Conservation (phyloP, 495 filamentous ascomycete species). For the Hypoxylon subgilvum region DNA sequence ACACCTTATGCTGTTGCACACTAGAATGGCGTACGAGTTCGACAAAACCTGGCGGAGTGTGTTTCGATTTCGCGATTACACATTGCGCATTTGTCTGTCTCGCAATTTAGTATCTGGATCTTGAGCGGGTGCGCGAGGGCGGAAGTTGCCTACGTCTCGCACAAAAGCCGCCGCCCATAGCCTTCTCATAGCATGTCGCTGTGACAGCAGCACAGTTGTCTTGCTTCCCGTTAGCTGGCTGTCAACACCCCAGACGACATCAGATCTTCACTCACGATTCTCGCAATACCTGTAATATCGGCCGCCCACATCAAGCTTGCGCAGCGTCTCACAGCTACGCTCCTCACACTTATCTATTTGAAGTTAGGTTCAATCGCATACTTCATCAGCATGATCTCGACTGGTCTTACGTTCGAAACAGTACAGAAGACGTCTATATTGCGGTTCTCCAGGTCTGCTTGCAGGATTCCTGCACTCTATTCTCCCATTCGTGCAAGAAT, state of each 20-base stretch:
- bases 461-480: slow-evolving; percentile 28
- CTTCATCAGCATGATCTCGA: not conserved
- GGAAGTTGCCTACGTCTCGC: slow-evolving; percentile 4
- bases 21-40: not conserved
- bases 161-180: not conserved
- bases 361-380: not conserved
- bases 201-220: slow-evolving; percentile 1
- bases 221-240: slow-evolving; percentile 3
- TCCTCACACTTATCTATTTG: slow-evolving; percentile 15
- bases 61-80: not conserved
- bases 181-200: not conserved
- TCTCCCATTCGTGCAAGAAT: slow-evolving; percentile 5
- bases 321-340: slow-evolving; percentile 3
- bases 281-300: slow-evolving; percentile 39
- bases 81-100: not conserved
- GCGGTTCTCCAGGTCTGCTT: slow-evolving; percentile 11
- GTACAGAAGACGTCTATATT: slow-evolving; percentile 35
- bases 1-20: not conserved
- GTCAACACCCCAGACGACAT: not conserved
- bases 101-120: not conserved
- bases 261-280: slow-evolving; percentile 30
- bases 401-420: slow-evolving; percentile 27
- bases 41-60: not conserved
- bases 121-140: not conserved
- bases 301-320: slow-evolving; percentile 16